phyloP scores from a whole-genome alignment of 352 stramenopile species.

The Phytophthora chlamydospora region DNA sequence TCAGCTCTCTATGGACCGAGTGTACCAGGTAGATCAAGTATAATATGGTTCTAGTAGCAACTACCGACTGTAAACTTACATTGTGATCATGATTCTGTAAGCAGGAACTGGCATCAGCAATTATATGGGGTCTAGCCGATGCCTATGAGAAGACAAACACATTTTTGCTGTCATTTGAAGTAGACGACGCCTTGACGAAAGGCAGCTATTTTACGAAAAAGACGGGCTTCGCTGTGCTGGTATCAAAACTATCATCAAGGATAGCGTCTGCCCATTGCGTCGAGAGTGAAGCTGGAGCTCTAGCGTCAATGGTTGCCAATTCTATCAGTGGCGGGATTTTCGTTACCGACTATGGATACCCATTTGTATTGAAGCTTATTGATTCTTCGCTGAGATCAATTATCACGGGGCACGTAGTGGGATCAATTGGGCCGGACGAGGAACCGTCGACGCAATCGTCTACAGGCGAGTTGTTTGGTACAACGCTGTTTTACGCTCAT shows the following conservation, averaged over 20 bases:
- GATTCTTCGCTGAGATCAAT: constrained; percentile 17
- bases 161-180: constrained; percentile 27
- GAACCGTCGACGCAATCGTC: background rate
- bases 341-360: constrained; percentile 22
- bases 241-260: constrained; percentile 20
- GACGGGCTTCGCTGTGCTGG: constrained; percentile 22
- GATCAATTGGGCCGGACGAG: background rate
- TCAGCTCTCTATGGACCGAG: constrained; percentile 14
- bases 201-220: constrained; percentile 14
- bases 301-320: constrained; percentile 24
- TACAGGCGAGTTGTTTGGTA: constrained; percentile 8
- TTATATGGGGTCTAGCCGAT: constrained; percentile 31
- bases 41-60: background rate
- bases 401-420: background rate
- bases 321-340: constrained; percentile 10
- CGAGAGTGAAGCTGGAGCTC: constrained; percentile 19
- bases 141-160: constrained; percentile 26
- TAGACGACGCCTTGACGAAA: constrained; percentile 19
- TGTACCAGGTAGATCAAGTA: constrained; percentile 18
- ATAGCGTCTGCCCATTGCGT: constrained; percentile 12
- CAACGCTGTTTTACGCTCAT: constrained; percentile 17
- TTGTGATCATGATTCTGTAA: background rate
- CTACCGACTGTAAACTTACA: background rate
- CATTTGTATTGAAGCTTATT: constrained; percentile 26
- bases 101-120: constrained; percentile 23